A percentile compares a stretch with the other conserved stretches of the same genome.
Evolutionary conservation across 139 green algal species (phyloP).

Genomic region (Tetratostichococcus sp.): DNA sequence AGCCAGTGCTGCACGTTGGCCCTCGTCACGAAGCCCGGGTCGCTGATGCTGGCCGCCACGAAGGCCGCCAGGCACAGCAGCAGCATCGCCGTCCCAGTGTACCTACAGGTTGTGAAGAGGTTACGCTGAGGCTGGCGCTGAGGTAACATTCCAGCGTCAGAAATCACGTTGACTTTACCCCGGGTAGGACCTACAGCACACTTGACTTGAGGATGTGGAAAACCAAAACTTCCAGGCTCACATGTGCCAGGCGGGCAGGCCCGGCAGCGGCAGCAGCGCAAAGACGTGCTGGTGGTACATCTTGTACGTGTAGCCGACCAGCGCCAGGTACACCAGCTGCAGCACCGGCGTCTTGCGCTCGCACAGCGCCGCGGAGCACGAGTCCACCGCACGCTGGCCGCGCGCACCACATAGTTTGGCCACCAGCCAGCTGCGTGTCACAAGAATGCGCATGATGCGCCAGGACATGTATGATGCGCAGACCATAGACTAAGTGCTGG

Average conservation of each 20-base stretch:
- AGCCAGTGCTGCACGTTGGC: constrained; percentile 23
- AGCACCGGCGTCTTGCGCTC: constrained; percentile 31
- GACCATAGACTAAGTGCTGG: background rate
- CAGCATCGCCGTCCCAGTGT: constrained; percentile 16
- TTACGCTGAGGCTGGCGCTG: no score
- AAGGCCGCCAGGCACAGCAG: constrained; percentile 31
- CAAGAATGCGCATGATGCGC: background rate
- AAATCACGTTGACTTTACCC: no score
- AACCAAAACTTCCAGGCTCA: constrained; percentile 12
- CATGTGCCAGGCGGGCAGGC: constrained; percentile 27
- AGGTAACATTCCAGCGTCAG: no score
- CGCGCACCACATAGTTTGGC: constrained; percentile 5
- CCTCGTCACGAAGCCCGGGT: constrained; percentile 34
- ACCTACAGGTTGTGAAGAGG: constrained; percentile 8
- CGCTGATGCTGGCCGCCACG: constrained; percentile 13
- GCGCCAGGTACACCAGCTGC: constrained; percentile 35
- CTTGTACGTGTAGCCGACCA: constrained; percentile 32
- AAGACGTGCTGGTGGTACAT: constrained; percentile 28
- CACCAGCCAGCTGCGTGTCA: constrained; percentile 2
- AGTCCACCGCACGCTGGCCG: background rate
- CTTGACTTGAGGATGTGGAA: background rate
- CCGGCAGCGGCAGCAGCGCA: constrained; percentile 29
- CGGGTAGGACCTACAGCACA: no score
- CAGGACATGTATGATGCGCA: background rate
- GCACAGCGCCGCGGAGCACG: constrained; percentile 16